Percentiles rank a stretch among this genome's conserved stretches.
These are phyloP conservation scores for Acmispon strigosus DNA, from an alignment of 306 rosid genomes.

Conservation along the genomic window DNA sequence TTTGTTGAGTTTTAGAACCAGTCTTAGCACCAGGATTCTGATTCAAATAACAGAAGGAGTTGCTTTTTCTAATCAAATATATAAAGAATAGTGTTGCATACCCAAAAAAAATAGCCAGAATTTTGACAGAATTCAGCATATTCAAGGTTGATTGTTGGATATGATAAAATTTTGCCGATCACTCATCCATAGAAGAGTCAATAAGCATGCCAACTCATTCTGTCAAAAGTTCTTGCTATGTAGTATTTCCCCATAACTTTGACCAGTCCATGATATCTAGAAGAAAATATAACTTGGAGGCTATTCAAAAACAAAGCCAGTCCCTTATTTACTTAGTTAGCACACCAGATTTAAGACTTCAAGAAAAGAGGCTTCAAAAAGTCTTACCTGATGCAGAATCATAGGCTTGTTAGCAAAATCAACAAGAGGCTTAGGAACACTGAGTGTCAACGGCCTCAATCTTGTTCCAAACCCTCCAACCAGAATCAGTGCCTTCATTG, in stretches of 20 bases:
- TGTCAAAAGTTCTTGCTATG: neutral
- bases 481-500: conserved; percentile 96
- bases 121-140: neutral
- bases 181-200: conserved; percentile 1
- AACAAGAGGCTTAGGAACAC: conserved; percentile 98
- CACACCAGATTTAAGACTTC: neutral
- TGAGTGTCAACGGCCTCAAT: conserved; percentile 98
- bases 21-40: neutral
- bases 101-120: neutral
- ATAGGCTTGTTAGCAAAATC: conserved; percentile 99
- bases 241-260: neutral
- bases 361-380: conserved; percentile 13
- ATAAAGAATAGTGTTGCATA: neutral
- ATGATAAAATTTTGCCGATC: neutral
- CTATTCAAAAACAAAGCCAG: neutral
- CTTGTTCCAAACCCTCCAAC: conserved; percentile 99
- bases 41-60: neutral
- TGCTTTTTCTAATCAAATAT: neutral
- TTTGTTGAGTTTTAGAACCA: conserved; percentile 11
- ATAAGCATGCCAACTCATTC: neutral
- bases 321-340: neutral
- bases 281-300: neutral
- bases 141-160: neutral
- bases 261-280: neutral
- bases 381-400: conserved; percentile 94